phyloP scores from a whole-genome alignment of 2,329 filamentous ascomycete genomes.

The Cladosporium colombiae region DNA sequence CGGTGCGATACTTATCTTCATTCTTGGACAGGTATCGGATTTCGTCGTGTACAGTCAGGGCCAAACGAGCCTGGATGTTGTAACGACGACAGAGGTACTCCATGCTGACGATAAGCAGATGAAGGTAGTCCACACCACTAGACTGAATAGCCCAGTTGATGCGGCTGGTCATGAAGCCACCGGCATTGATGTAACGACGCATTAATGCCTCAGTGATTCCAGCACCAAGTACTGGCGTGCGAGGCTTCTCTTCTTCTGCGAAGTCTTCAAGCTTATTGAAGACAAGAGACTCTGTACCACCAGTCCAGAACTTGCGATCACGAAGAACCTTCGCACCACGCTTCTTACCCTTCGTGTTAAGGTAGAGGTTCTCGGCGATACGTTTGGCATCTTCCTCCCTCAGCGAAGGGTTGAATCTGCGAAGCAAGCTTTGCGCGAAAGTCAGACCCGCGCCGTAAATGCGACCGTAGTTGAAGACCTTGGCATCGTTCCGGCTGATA shows the following conservation, averaged over 20 bases:
- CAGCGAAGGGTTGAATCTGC: constrained; percentile 87
- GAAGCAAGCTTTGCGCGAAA: constrained; percentile 84
- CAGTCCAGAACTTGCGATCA: constrained; percentile 85
- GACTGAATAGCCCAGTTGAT: constrained; percentile 99
- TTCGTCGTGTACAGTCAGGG: constrained; percentile 96
- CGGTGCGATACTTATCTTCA: constrained; percentile 81
- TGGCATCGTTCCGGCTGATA: constrained; percentile 92
- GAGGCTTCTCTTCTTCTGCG: constrained; percentile 86
- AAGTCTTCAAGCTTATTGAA: constrained; percentile 99
- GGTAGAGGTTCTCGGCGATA: constrained; percentile 79
- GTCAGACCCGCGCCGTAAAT: constrained; percentile 98
- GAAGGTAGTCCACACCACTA: constrained; percentile 93
- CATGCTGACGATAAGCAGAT: constrained; percentile 91
- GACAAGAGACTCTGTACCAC: constrained; percentile 94
- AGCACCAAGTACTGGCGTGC: constrained; percentile 88
- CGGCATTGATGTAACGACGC: constrained; percentile 76
- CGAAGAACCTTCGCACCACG: constrained; percentile 72
- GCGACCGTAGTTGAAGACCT: constrained; percentile 97
- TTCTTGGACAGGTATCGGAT: constrained; percentile 89
- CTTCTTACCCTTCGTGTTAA: constrained; percentile 85
- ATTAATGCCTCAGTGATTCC: constrained; percentile 96
- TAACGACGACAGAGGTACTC: constrained; percentile 86
- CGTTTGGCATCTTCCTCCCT: constrained; percentile 75
- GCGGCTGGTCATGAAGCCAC: constrained; percentile 89
- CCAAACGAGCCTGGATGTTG: constrained; percentile 79